Base-by-base conservation (phyloP, 2,329 filamentous ascomycete genomes). In the Pseudocercospora eumusae region DNA sequence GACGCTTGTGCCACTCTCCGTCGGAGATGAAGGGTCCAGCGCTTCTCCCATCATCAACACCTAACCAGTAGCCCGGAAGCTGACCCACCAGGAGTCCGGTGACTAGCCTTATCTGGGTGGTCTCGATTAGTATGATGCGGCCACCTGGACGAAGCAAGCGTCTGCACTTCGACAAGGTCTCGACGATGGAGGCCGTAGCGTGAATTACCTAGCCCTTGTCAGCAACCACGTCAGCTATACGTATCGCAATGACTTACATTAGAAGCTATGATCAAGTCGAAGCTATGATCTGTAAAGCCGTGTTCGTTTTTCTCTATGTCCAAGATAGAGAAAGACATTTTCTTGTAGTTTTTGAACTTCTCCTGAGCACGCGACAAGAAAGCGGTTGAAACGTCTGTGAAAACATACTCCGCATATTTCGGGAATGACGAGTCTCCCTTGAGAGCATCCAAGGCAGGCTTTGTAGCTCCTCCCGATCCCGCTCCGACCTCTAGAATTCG, bases 401-500 rank as follows among this genome's bases (percentile, higher is more conserved):
- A 53, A 5, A 33, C 28, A 15, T 53, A 53, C n/a, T 53, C 25
- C n/a, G n/a, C 9, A n/a, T 47, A 47, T 21, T 20, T 21, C 5
- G 44, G 44, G 18, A 47, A 47, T 10, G n/a, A 33, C 23, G 20
- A 25, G 9, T 33, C 28, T 18, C 25, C 50, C 25, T 6, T 20
- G 9, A 53, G 50, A 20, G 54, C 54, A 18, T 56, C 18, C 18
- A 56, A 25, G n/a, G 33, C 33, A 56, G 54, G 28, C 36, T 40
- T 40, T 10, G 54, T 56, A 44, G 54, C 54, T 31, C 31, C 36
- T 8, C 54, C 54, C n/a, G 28, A 36, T 18, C 54, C 54, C 28
- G 54, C 54, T 36, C 54, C 54, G 11, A 56, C 25, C 25, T 56
- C 54, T 11, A 56, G 18, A 10, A 56, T 56, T 13, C 54, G n/a